phyloP scores from a whole-genome alignment of 495 filamentous ascomycete genomes.

The Penicillium soppii region DNA sequence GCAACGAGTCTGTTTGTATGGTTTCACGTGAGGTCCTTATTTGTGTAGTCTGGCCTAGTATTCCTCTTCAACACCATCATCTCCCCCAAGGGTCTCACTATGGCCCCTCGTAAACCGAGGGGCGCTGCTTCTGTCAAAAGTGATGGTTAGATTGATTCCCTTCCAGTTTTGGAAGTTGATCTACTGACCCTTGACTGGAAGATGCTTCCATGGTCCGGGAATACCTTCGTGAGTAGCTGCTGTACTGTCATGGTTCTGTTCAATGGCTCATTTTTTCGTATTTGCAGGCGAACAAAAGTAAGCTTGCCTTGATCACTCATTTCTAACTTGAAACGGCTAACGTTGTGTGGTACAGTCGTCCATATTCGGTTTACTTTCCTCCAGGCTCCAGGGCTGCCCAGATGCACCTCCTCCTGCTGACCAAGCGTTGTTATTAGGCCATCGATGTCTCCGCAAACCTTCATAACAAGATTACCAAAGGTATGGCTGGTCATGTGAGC shows the following conservation, averaged over 20 bases:
- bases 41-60: too few relatives aligned
- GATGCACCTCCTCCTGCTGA: background rate
- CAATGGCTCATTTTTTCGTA: background rate
- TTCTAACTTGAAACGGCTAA: background rate
- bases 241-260: background rate
- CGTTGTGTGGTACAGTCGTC: constrained; percentile 43
- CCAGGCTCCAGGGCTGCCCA: background rate
- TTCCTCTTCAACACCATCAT: background rate
- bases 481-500: constrained; percentile 25
- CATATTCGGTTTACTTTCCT: constrained; percentile 51
- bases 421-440: constrained; percentile 38
- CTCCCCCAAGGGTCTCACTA: constrained; percentile 10
- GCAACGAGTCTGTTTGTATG: too few relatives aligned
- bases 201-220: constrained; percentile 44
- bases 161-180: constrained; percentile 15
- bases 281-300: constrained; percentile 58
- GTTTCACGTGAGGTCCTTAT: background rate
- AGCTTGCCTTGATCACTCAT: constrained; percentile 3
- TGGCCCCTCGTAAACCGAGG: constrained; percentile 55
- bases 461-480: constrained; percentile 66
- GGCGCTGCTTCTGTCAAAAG: constrained; percentile 35
- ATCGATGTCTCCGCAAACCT: constrained; percentile 66
- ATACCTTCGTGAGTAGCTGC: constrained; percentile 56
- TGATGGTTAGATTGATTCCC: constrained; percentile 36
- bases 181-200: constrained; percentile 5